Evolutionary conservation across 2,329 filamentous ascomycete species (phyloP), one percentile per base, ranked within the genome.

Genomic region (Calonectria naviculata): DNA sequence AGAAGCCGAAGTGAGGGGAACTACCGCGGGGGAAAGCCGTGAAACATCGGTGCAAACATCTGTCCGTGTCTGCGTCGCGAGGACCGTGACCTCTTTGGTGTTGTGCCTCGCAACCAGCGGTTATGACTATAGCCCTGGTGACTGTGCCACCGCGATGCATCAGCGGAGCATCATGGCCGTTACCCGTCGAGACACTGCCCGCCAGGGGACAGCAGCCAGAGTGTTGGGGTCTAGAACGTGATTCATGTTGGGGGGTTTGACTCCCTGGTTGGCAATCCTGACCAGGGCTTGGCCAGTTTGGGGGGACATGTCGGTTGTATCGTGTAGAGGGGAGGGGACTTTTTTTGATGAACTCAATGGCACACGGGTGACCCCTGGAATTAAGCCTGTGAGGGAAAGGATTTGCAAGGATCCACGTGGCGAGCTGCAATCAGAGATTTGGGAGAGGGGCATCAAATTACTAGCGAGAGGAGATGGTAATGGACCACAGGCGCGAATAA

Each of bases 121-220:
- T 13, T 3, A 44, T 28, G 19, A 9, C 24, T 31, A 42, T 70
- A 19, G 46, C 38, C 46, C 26, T 36, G 67, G 67, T 1, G 24
- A 42, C 72, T 70, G 72, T 38, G 74, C 69, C 74, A 52, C 74
- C 58, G 54, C 26, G 36, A 61, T 54, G 73, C 70, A 42, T 74
- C 54, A 66, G 49, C 56, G 65, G 71, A 74, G 71, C 63, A 73
- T 63, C 52, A 75, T 77, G 44, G 17, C 52, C 26, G 54, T 47
- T 67, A 58, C 31, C 54, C 41, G 31, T 69, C 2, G 41, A 65
- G 56, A 38, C 52, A 21, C n/a, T 56, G 52, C 12, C 52, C 19
- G n/a, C 21, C 13, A 38, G 52, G 52, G 52, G 31, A 38, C 13
- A 38, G 52, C n/a, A 38, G 31, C 24, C 31, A 56, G 34, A 36